A percentile compares a stretch with the other conserved stretches of the same genome.
phyloP scores from a whole-genome alignment of 768 basidiomycete genomes.

The Kockovaella imperatae region DNA sequence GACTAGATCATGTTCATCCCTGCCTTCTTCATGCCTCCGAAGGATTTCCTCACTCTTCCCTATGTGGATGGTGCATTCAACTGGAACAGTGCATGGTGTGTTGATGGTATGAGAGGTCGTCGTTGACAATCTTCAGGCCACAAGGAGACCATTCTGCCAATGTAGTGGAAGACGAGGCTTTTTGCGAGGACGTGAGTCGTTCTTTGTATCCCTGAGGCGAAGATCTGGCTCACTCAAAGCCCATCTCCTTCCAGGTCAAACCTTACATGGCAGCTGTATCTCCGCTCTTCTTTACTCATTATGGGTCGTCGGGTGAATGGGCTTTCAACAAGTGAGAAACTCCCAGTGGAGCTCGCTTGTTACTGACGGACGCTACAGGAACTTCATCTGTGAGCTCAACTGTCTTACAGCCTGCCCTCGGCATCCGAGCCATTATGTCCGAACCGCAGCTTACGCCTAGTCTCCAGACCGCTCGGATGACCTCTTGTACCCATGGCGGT shows the following conservation, averaged over 20 bases:
- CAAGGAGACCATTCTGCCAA: slow-evolving; percentile 19
- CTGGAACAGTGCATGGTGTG: slow-evolving; percentile 45
- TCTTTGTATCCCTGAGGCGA: neutral
- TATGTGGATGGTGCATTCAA: slow-evolving; percentile 38
- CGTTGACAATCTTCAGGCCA: slow-evolving; percentile 15
- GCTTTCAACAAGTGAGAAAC: slow-evolving; percentile 42
- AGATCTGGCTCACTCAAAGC: neutral
- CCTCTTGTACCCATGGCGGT: slow-evolving; percentile 37
- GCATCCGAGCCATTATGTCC: neutral
- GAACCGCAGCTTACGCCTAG: neutral
- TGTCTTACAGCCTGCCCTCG: neutral
- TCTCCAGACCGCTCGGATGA: slow-evolving; percentile 40
- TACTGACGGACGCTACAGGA: slow-evolving; percentile 14
- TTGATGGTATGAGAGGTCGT: neutral
- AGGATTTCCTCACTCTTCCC: slow-evolving; percentile 25
- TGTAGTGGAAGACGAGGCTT: slow-evolving; percentile 31
- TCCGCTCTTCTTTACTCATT: slow-evolving; percentile 45
- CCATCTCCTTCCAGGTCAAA: slow-evolving; percentile 15
- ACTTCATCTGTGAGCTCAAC: slow-evolving; percentile 40
- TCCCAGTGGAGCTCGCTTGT: neutral
- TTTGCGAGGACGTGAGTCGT: slow-evolving; percentile 25
- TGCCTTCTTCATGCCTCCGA: slow-evolving; percentile 43
- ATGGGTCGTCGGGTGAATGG: slow-evolving; percentile 39
- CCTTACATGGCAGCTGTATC: slow-evolving; percentile 45
- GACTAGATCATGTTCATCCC: slow-evolving; percentile 43